A percentile compares a stretch with the other conserved stretches of the same genome.
phyloP scores from a whole-genome alignment of 2,329 filamentous ascomycete genomes.

The Epichloe brachyelytri region DNA sequence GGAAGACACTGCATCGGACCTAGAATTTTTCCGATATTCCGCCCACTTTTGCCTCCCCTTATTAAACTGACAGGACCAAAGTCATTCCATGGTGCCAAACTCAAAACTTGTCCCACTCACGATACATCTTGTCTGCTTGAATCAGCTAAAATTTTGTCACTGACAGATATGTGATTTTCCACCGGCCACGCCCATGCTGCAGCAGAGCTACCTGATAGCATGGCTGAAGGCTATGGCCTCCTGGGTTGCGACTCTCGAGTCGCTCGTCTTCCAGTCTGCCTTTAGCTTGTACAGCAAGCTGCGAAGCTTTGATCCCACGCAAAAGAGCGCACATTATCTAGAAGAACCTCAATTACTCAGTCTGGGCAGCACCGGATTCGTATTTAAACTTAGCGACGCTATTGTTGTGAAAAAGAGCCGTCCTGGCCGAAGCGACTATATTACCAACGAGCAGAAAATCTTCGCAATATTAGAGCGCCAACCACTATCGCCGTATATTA shows the following conservation, averaged over 20 bases:
- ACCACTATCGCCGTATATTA: constrained; percentile 7
- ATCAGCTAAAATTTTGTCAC: no score
- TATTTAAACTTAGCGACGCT: constrained; percentile 5
- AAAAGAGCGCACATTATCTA: background rate
- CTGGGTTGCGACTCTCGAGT: background rate
- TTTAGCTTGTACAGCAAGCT: background rate
- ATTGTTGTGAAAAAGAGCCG: constrained; percentile 8
- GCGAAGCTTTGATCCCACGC: background rate
- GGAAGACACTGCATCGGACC: no score
- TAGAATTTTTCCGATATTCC: no score
- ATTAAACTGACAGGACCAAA: no score
- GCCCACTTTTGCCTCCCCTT: no score
- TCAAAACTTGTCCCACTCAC: no score
- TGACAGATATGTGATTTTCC: no score
- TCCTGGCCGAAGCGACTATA: constrained; percentile 1
- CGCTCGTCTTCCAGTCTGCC: background rate
- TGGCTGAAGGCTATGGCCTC: background rate
- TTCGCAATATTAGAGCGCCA: constrained; percentile 5
- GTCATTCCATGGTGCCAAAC: no score
- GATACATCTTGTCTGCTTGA: no score
- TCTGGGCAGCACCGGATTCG: constrained; percentile 6
- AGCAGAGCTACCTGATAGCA: background rate
- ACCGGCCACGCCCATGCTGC: no score
- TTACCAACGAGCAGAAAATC: constrained; percentile 3
- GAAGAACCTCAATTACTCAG: constrained; percentile 3